Evolutionary conservation across 768 basidiomycete genomes (phyloP).

Genomic region (Leccinum subgranulosum): DNA sequence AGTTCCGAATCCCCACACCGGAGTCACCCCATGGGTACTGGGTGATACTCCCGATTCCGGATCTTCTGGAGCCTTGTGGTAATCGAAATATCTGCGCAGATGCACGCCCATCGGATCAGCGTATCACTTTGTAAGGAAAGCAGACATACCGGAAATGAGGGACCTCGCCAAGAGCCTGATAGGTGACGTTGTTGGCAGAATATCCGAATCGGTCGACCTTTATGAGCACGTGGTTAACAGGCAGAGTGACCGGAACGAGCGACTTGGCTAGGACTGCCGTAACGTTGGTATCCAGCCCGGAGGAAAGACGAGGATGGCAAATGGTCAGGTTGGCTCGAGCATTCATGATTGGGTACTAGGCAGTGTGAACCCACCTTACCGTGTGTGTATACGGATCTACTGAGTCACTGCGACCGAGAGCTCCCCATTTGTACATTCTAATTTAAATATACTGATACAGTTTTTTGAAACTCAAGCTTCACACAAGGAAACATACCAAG

Average conservation of each 20-base stretch:
- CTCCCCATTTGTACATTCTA: slow-evolving; percentile 2
- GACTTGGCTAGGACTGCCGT: slow-evolving; percentile 28
- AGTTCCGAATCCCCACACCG: slow-evolving; percentile 73
- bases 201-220: slow-evolving; percentile 67
- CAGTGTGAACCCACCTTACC: not conserved
- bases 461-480: not conserved
- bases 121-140: not conserved
- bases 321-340: slow-evolving; percentile 32
- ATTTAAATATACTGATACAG: not conserved
- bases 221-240: slow-evolving; percentile 49
- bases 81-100: slow-evolving; percentile 65
- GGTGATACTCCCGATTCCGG: slow-evolving; percentile 34
- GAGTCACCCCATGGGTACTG: slow-evolving; percentile 58
- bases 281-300: slow-evolving; percentile 25
- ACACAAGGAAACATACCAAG: not conserved
- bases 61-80: slow-evolving; percentile 47
- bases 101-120: not conserved
- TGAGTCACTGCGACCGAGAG: not conserved
- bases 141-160: slow-evolving; percentile 37
- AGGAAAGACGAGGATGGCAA: slow-evolving; percentile 40
- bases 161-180: slow-evolving; percentile 51
- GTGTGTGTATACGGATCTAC: not conserved
- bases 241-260: slow-evolving; percentile 19
- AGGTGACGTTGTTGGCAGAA: slow-evolving; percentile 70
- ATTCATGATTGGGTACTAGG: slow-evolving; percentile 4